Conservation (phyloP, 2,329 filamentous ascomycete species). For the Acrocalymma vagum region DNA sequence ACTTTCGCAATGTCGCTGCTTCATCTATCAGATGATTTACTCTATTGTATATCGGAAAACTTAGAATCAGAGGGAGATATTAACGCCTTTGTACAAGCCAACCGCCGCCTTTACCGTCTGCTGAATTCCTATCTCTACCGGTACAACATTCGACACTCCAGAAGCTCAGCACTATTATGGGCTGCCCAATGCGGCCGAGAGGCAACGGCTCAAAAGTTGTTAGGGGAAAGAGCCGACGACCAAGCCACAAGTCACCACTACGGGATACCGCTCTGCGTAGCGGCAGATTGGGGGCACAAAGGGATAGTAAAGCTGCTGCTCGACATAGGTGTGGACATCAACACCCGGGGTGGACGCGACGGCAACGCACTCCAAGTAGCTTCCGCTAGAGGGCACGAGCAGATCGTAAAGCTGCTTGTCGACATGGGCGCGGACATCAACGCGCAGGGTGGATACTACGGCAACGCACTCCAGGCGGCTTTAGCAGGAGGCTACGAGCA, state of each 20-base stretch:
- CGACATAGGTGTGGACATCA: slow-evolving; percentile 16
- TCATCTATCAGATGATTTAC: slow-evolving; percentile 5
- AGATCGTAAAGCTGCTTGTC: slow-evolving; percentile 1
- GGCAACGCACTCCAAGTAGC: slow-evolving; percentile 3
- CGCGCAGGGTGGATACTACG: slow-evolving; percentile 1
- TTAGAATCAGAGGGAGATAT: slow-evolving; percentile 6
- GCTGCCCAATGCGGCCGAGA: slow-evolving; percentile 5
- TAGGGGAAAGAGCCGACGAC: slow-evolving; percentile 3
- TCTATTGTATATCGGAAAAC: neutral
- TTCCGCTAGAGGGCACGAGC: slow-evolving; percentile 1
- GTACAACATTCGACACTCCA: slow-evolving; percentile 3
- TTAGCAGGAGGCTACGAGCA: too few species aligned
- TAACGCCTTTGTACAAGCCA: slow-evolving; percentile 7
- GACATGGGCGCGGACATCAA: neutral
- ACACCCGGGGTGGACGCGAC: slow-evolving; percentile 1
- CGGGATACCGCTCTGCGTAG: slow-evolving; percentile 3
- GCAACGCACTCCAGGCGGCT: too few species aligned
- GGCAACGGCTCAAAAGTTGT: slow-evolving; percentile 6
- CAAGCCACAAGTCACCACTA: slow-evolving; percentile 3
- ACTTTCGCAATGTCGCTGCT: slow-evolving; percentile 7
- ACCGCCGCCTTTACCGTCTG: slow-evolving; percentile 3
- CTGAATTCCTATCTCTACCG: slow-evolving; percentile 5
- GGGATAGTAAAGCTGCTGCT: slow-evolving; percentile 23
- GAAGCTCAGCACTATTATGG: slow-evolving; percentile 7
- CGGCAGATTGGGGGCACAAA: slow-evolving; percentile 13